These are phyloP conservation scores for Physcia stellaris DNA, from an alignment of 495 filamentous ascomycete genomes.

Conservation along the genomic window DNA sequence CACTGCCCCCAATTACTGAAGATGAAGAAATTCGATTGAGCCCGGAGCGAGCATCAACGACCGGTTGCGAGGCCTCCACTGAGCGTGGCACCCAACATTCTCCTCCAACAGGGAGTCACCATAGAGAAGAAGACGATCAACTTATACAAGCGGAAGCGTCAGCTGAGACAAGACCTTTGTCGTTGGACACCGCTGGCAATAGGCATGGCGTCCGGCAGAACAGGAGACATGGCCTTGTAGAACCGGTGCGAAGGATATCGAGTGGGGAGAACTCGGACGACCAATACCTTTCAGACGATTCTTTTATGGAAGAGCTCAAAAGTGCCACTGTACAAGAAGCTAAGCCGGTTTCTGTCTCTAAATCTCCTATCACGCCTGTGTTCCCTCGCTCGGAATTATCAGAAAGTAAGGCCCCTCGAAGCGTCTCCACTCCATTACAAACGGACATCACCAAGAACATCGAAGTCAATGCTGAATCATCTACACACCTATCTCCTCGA, in stretches of 20 bases:
- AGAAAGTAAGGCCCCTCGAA: conserved; percentile 21
- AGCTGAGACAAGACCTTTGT: too few species aligned
- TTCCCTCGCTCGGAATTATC: conserved; percentile 36
- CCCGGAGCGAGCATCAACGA: too few species aligned
- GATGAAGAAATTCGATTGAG: conserved; percentile 8
- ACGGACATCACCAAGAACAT: too few species aligned
- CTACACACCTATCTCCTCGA: conserved; percentile 23
- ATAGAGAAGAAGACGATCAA: not conserved
- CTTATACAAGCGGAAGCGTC: not conserved
- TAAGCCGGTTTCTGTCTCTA: conserved; percentile 66
- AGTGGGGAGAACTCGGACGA: conserved; percentile 46
- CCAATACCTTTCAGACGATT: conserved; percentile 66
- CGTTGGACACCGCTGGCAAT: not conserved
- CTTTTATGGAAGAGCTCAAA: conserved; percentile 78
- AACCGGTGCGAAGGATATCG: conserved; percentile 23
- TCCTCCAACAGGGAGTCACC: too few species aligned
- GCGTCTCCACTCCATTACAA: conserved; percentile 28
- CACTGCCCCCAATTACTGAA: conserved; percentile 9
- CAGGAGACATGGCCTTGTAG: conserved; percentile 13
- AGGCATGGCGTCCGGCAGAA: not conserved
- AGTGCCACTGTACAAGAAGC: conserved; percentile 73
- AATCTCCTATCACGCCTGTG: conserved; percentile 62
- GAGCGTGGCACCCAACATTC: not conserved
- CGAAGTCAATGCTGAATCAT: conserved; percentile 13
- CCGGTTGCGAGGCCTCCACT: conserved; percentile 1